Conservation (phyloP, 306 rosid genomes). For the Lathyrus oleraceus region DNA sequence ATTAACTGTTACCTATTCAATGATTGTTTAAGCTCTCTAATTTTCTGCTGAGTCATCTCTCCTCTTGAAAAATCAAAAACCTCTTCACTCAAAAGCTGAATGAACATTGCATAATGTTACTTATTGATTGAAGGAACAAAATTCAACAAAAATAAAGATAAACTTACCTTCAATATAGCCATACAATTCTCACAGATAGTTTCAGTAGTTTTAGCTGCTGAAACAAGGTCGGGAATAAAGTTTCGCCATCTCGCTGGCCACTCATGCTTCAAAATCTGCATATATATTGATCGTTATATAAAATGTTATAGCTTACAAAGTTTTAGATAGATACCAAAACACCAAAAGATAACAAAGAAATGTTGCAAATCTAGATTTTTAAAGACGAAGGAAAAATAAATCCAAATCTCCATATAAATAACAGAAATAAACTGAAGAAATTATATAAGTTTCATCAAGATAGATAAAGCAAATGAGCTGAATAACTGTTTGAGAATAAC, state of each 20-base stretch:
- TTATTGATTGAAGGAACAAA: conserved; percentile 8
- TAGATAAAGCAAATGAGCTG: background rate
- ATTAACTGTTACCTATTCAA: conserved; percentile 63
- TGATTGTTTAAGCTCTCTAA: conserved; percentile 53
- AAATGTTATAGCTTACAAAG: background rate
- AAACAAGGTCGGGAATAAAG: conserved; percentile 90
- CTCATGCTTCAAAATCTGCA: conserved; percentile 96
- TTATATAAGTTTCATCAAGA: background rate
- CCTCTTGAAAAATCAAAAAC: conserved; percentile 62
- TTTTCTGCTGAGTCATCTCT: conserved; percentile 59
- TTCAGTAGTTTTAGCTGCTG: conserved; percentile 93
- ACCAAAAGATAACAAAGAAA: background rate
- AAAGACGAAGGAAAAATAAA: background rate
- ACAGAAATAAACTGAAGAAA: background rate
- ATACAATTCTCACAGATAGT: conserved; percentile 95
- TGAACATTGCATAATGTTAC: conserved; percentile 22
- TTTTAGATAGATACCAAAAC: conserved; percentile 1
- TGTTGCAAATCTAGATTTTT: background rate
- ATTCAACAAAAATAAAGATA: background rate
- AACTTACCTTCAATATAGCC: conserved; percentile 83
- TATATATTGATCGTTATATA: background rate
- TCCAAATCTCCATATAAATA: background rate
- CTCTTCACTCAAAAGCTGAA: conserved; percentile 59
- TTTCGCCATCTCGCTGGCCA: conserved; percentile 96
- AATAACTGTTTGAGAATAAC: background rate